These are phyloP conservation scores for Nothopassalora personata DNA, from an alignment of 2,329 filamentous ascomycete genomes.

Conservation along the genomic window DNA sequence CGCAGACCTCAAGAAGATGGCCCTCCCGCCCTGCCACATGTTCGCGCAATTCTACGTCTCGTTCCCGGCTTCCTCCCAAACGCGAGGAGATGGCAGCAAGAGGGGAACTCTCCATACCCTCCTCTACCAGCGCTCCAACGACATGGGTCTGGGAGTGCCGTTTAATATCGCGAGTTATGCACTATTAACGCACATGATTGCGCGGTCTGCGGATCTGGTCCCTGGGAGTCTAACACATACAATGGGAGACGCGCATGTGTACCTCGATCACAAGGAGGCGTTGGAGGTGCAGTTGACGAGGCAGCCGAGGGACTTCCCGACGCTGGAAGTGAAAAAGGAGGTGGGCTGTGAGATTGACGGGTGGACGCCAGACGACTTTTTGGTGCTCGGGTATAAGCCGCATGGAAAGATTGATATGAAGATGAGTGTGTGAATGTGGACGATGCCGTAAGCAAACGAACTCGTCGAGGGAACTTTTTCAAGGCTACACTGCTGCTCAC, in stretches of 20 bases:
- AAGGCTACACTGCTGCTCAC: too few relatives aligned
- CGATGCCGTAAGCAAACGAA: too few relatives aligned
- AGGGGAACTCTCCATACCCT: constrained; percentile 77
- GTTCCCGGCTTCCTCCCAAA: constrained; percentile 48
- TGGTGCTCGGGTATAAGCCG: constrained; percentile 80
- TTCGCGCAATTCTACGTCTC: constrained; percentile 95
- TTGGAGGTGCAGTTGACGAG: constrained; percentile 73
- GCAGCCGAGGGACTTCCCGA: constrained; percentile 76
- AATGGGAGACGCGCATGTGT: constrained; percentile 98
- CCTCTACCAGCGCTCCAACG: constrained; percentile 88
- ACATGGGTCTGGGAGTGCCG: constrained; percentile 94
- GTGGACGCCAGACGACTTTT: constrained; percentile 84
- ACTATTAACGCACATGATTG: constrained; percentile 89
- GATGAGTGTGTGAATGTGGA: constrained; percentile 67
- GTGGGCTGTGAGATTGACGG: constrained; percentile 75
- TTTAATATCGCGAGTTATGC: constrained; percentile 98
- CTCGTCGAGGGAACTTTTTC: too few relatives aligned
- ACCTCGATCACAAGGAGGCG: constrained; percentile 86
- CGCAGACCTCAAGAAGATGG: constrained; percentile 78
- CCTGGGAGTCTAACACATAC: constrained; percentile 88
- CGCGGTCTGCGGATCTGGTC: constrained; percentile 75
- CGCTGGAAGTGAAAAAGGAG: constrained; percentile 64
- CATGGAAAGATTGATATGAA: constrained; percentile 95
- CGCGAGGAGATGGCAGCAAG: constrained; percentile 29
- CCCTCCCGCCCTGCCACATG: constrained; percentile 91